Evolutionary conservation across 306 rosid genomes (phyloP).

Genomic region (Pueraria montana): DNA sequence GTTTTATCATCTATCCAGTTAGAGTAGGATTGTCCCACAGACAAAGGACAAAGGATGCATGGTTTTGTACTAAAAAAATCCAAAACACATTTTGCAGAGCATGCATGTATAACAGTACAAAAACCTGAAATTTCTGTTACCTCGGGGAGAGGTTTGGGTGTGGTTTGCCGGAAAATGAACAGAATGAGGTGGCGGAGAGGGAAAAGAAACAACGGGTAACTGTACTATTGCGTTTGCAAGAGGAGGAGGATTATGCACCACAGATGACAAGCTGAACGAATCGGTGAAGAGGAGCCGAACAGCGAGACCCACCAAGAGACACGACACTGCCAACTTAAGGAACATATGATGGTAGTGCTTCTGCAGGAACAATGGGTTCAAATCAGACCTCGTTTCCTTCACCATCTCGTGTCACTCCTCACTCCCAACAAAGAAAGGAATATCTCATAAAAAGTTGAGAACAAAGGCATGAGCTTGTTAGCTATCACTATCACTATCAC

Average conservation of each 20-base stretch:
- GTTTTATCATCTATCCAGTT: too few species aligned
- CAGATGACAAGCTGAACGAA: slow-evolving; percentile 40
- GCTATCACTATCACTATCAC: background rate
- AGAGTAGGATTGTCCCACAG: background rate
- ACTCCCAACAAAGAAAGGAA: background rate
- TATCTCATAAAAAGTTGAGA: background rate
- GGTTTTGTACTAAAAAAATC: background rate
- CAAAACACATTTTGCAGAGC: background rate
- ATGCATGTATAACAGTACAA: background rate
- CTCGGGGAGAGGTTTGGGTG: background rate
- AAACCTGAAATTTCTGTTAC: slow-evolving; percentile 3
- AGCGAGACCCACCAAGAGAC: slow-evolving; percentile 47
- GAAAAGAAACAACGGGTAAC: slow-evolving; percentile 5
- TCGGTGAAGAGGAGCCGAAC: slow-evolving; percentile 42
- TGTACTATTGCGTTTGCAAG: background rate
- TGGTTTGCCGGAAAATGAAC: slow-evolving; percentile 28
- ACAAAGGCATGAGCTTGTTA: background rate
- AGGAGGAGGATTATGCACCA: slow-evolving; percentile 25
- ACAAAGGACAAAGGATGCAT: background rate
- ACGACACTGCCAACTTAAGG: slow-evolving; percentile 46
- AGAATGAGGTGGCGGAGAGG: background rate
- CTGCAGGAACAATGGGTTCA: background rate
- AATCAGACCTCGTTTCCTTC: slow-evolving; percentile 35
- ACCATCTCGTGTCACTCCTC: slow-evolving; percentile 17
- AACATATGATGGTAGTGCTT: slow-evolving; percentile 32